Base-by-base conservation (phyloP, 306 rosid species). In the Lathyrus tuberosus region DNA sequence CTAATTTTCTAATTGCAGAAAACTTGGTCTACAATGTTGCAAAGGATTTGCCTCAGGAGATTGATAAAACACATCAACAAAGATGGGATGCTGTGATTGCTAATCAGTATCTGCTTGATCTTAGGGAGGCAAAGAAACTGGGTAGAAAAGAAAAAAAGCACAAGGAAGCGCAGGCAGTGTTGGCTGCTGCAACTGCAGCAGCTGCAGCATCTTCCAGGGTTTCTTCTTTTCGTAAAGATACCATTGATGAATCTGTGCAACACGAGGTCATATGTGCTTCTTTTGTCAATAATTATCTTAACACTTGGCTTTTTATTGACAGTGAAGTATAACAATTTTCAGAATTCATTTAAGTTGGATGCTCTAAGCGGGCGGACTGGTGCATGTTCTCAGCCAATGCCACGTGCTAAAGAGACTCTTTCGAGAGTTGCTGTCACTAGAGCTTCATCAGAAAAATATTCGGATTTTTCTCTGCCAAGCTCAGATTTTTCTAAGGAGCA, bases 151-250 rank as follows among this genome's bases (percentile, higher is more conserved):
- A 95, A 74, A 91, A 83, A 78, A 86, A 87, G 78, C 95, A 91
- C 75, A 91, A 86, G 85, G 99, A 95, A 83, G 99, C 99, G 16
- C 99, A 91, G 73, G 99, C 97, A 14, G 96, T 95, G 18, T 80
- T 95, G 74, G 99, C 97, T 71, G 99, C 99, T 69, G 99, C 99
- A 60, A 89, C 99, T 57, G 97, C 99, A 65, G 99, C 97, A 16
- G 97, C 97, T 1, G 97, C 99, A 2, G 89, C 96, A 56, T 95
- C 99, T 49, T 81, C 96, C 42, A 91, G 99, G 86, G 82, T 83
- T 49, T 89, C 96, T 42, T 88, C 96, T 40, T 84, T 88, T 61
- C 92, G 99, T 78, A 95, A 95, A 80, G 99, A 95, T 53, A 67
- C 76, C 51, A 70, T 79, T 35, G 96, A 91, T 41, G 99, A 87